Evolutionary conservation across 805 yeast genomes (phyloP).

Genomic region (Pichia membranifaciens): DNA sequence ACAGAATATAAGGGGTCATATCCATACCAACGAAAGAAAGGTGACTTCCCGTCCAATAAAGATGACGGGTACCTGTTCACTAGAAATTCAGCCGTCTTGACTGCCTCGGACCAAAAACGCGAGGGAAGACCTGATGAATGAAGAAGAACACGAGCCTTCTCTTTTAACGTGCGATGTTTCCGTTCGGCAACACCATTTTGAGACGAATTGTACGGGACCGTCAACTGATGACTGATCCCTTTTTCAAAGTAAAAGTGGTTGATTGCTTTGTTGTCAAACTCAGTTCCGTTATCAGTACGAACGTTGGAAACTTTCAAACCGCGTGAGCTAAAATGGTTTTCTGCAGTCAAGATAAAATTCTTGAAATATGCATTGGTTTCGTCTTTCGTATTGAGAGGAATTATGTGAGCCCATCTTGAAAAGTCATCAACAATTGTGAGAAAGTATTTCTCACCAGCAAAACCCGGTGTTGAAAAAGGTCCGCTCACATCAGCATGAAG

Average conservation of each 20-base stretch:
- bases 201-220: constrained; percentile 8
- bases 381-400: neutral
- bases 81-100: constrained; percentile 7
- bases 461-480: constrained; percentile 11
- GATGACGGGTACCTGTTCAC: constrained; percentile 1
- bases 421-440: constrained; percentile 11
- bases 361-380: neutral
- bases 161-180: constrained; percentile 10
- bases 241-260: neutral
- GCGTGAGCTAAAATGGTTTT: neutral
- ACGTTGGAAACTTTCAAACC: neutral
- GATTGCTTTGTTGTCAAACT: neutral
- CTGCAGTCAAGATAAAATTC: neutral
- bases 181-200: constrained; percentile 15
- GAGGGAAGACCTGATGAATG: neutral
- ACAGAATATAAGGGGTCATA: neutral
- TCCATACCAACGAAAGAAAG: constrained; percentile 5
- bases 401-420: constrained; percentile 1
- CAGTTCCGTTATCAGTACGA: neutral
- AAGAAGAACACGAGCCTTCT: neutral
- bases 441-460: neutral
- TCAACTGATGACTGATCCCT: constrained; percentile 7
- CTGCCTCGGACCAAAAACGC: constrained; percentile 6
- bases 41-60: neutral
- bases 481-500: constrained; percentile 5